These are phyloP conservation scores for Hyaloscypha variabilis DNA, from an alignment of 495 filamentous ascomycete genomes.

Conservation along the genomic window DNA sequence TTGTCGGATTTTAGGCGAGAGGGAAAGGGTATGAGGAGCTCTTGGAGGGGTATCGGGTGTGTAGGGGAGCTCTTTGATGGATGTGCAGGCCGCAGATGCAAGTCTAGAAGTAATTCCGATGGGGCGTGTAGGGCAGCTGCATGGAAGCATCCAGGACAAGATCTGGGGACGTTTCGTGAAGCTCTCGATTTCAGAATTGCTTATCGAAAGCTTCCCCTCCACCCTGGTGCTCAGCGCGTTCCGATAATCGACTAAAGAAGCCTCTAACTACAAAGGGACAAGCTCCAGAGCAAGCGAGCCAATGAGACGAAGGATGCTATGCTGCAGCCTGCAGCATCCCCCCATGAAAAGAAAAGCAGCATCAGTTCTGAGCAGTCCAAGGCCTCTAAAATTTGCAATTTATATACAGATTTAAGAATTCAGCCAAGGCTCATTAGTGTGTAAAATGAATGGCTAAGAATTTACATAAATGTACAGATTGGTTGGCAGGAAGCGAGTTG, in stretches of 20 bases:
- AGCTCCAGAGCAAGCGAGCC: background rate
- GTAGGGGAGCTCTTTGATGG: background rate
- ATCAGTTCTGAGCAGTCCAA: too few species aligned
- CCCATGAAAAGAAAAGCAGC: too few species aligned
- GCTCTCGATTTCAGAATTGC: conserved; percentile 6
- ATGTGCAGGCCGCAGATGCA: conserved; percentile 3
- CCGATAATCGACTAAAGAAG: background rate
- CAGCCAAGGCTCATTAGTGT: too few species aligned
- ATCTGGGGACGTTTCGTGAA: background rate
- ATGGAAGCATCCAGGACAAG: background rate
- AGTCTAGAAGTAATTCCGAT: background rate
- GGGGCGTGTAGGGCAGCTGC: background rate
- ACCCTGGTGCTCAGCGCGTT: background rate
- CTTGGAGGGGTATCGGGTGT: background rate
- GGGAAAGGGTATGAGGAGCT: conserved; percentile 3
- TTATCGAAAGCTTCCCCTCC: conserved; percentile 8
- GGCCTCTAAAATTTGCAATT: too few species aligned
- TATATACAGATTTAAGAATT: too few species aligned
- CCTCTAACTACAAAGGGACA: background rate
- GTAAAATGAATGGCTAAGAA: too few species aligned
- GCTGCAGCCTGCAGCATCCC: too few species aligned
- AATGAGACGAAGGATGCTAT: background rate
- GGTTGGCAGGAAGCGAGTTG: too few species aligned
- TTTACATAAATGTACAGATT: too few species aligned
- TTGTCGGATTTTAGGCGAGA: background rate